Evolutionary conservation across 805 yeast genomes (phyloP).

Genomic region (Schwanniomyces yamadae): DNA sequence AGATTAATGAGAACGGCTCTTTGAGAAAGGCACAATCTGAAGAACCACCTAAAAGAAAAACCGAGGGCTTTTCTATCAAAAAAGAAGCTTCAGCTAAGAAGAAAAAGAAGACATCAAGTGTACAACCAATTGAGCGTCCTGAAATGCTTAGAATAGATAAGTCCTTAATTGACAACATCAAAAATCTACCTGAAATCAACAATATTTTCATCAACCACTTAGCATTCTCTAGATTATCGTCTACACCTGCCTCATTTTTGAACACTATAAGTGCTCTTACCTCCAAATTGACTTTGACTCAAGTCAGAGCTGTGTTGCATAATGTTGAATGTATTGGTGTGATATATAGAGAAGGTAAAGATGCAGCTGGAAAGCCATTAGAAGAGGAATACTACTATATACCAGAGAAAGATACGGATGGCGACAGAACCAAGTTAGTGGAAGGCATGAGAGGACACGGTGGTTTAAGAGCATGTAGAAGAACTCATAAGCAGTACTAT

Average conservation of each 20-base stretch:
- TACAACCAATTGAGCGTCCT: constrained; percentile 10
- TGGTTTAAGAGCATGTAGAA: constrained; percentile 81
- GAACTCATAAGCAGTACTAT: constrained; percentile 86
- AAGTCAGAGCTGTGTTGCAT: constrained; percentile 45
- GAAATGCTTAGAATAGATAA: constrained; percentile 21
- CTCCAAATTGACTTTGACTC: constrained; percentile 42
- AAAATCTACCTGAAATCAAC: constrained; percentile 50
- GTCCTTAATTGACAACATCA: constrained; percentile 8
- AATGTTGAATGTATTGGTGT: constrained; percentile 71
- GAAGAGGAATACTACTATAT: constrained; percentile 94
- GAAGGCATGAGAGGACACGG: constrained; percentile 79
- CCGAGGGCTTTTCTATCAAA: background rate
- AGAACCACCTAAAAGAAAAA: constrained; percentile 26
- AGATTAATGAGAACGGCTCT: background rate
- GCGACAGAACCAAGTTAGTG: constrained; percentile 66
- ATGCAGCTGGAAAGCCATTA: constrained; percentile 92
- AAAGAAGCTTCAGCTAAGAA: background rate
- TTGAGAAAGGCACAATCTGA: constrained; percentile 33
- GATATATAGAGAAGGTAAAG: constrained; percentile 85
- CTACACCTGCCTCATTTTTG: constrained; percentile 78
- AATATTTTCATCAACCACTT: constrained; percentile 77
- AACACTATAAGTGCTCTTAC: constrained; percentile 60
- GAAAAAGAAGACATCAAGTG: constrained; percentile 16
- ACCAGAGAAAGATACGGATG: constrained; percentile 76
- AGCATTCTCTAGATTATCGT: constrained; percentile 85